Conservation (phyloP, 495 filamentous ascomycete species). For the Penicillium malachiteum region DNA sequence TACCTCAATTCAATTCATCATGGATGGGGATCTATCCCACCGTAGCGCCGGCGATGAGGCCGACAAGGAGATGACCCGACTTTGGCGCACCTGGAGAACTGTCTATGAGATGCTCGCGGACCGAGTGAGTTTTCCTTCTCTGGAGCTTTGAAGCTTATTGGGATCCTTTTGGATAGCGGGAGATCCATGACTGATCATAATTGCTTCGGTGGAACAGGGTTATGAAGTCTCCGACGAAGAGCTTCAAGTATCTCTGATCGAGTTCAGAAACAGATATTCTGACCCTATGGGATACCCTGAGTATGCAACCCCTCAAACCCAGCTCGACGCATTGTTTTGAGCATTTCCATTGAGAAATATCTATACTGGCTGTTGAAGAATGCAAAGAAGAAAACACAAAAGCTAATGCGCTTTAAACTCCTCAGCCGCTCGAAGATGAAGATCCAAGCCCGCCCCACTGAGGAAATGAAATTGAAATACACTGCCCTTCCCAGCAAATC, state of each 20-base stretch:
- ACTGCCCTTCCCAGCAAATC: conserved; percentile 60
- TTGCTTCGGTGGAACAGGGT: conserved; percentile 54
- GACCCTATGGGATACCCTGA: conserved; percentile 68
- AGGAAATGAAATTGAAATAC: conserved; percentile 81
- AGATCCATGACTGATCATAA: conserved; percentile 16
- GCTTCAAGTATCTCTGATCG: conserved; percentile 72
- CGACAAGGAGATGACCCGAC: conserved; percentile 65
- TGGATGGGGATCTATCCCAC: conserved; percentile 54
- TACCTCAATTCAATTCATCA: conserved; percentile 24
- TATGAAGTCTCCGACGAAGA: conserved; percentile 91
- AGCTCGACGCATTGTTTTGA: background rate
- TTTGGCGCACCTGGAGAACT: conserved; percentile 87
- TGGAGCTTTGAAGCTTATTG: background rate
- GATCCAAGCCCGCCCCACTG: conserved; percentile 79
- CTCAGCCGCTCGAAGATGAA: conserved; percentile 76
- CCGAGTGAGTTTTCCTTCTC: conserved; percentile 52
- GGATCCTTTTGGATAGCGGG: background rate
- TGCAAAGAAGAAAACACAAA: too few relatives aligned
- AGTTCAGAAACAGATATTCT: conserved; percentile 67
- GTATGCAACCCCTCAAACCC: conserved; percentile 43
- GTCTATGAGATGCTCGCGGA: conserved; percentile 86
- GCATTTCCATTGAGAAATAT: background rate
- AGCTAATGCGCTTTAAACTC: conserved; percentile 6
- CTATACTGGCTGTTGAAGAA: too few relatives aligned
- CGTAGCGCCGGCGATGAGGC: conserved; percentile 47